phyloP scores from a whole-genome alignment of 371 early-diverging fungal genomes.

The Batkoa obscura region DNA sequence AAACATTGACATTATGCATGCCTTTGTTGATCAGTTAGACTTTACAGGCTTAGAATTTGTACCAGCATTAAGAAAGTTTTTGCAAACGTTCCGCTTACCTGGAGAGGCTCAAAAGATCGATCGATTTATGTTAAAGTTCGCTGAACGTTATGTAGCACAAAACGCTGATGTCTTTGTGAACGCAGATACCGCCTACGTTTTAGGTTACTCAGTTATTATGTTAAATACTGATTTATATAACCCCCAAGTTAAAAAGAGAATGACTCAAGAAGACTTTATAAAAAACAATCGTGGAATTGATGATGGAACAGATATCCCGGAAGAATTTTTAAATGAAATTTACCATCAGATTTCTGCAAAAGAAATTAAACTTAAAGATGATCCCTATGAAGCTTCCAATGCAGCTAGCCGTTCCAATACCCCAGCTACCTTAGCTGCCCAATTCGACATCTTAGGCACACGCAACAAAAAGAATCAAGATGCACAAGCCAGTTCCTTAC shows the following conservation, averaged over 20 bases:
- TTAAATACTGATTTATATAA: slow-evolving; percentile 91
- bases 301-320: slow-evolving; percentile 58
- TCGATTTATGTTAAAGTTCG: slow-evolving; percentile 93
- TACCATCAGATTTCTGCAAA: slow-evolving; percentile 65
- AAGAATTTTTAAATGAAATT: slow-evolving; percentile 39
- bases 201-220: slow-evolving; percentile 88
- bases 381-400: neutral
- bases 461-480: neutral
- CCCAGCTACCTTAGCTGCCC: neutral
- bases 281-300: slow-evolving; percentile 76
- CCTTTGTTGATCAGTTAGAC: slow-evolving; percentile 80
- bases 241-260: slow-evolving; percentile 66
- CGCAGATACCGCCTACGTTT: slow-evolving; percentile 76
- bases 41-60: slow-evolving; percentile 63
- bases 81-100: slow-evolving; percentile 87
- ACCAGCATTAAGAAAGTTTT: slow-evolving; percentile 67
- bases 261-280: slow-evolving; percentile 51
- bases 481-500: neutral
- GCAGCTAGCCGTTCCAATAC: neutral
- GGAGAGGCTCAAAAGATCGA: slow-evolving; percentile 98
- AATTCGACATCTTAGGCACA: neutral
- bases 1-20: slow-evolving; percentile 83
- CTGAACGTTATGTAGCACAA: slow-evolving; percentile 67
- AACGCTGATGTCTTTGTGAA: slow-evolving; percentile 55
- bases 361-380: slow-evolving; percentile 87